Evolutionary conservation across 1,139 yeast species (phyloP), one percentile per base, ranked within the genome.

Genomic region (Candida pseudoviswanathii): DNA sequence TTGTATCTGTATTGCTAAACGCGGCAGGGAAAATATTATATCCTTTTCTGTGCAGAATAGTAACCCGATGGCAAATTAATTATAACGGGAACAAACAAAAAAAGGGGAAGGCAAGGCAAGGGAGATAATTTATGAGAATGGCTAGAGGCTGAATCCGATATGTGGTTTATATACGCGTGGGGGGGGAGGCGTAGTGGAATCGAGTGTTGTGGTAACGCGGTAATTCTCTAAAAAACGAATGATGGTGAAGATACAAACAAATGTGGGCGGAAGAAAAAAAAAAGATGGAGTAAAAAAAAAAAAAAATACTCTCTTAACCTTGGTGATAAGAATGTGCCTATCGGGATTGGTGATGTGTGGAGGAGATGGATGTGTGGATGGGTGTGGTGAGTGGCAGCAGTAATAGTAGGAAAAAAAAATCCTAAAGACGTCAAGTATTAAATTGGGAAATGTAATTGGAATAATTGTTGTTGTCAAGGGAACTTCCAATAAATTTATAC

Each of bases 391-490:
- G 16, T 16, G 16, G 16, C 16, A 16, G 16, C 16, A 27, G 9
- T 27, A 27, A 2, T 9, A 32, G 6, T 10, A 37, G 11, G 9
- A 11, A 26, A 34, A 33, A 36, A 39, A 31, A 42, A 45, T 41
- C 33, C 38, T 30, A 10, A 43, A 37, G 41, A 37, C 24, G 41
- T 37, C 41, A 37, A 37, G 41, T 41, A 41, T 31, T 32, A 31
- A 41, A 41, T 41, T 41, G 30, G 44, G 44, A 31, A 41, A 32
- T 41, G 44, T 41, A 41, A 41, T 41, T 41, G 38, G 34, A 41
- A 37, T 37, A 37, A 37, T 37, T 37, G 26, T 41, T 41, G 44
- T 41, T 41, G 44, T 41, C 44, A 41, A 41, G 44, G 44, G 44
- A 32, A 41, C 44, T 41, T 41, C 30, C 24, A 41, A 31, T 41